A percentile compares a stretch with the other conserved stretches of the same genome.
phyloP scores from a whole-genome alignment of 2,329 filamentous ascomycete genomes.

The Fusarium dlaminii region DNA sequence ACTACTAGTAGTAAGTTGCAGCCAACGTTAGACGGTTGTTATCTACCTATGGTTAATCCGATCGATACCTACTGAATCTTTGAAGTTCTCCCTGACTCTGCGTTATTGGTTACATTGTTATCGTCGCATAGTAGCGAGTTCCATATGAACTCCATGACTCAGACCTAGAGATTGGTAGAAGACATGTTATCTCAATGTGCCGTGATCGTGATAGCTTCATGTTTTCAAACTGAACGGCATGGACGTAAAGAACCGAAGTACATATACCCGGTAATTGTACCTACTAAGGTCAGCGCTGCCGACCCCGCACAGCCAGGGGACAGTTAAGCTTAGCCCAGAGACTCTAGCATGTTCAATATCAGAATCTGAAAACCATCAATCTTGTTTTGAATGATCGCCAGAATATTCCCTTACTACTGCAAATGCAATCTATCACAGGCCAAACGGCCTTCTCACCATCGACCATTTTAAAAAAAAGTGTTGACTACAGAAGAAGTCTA shows the following conservation, averaged over 20 bases:
- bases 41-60: background rate
- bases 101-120: background rate
- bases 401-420: constrained; percentile 1
- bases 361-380: background rate
- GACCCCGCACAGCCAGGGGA: constrained; percentile 37
- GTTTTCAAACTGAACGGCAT: background rate
- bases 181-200: background rate
- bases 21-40: background rate
- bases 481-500: background rate
- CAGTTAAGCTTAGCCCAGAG: constrained; percentile 8
- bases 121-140: background rate
- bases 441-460: background rate
- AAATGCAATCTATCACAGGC: background rate
- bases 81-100: background rate
- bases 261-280: background rate
- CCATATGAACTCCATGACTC: background rate
- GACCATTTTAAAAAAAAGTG: background rate
- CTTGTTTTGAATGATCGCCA: background rate
- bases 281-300: constrained; percentile 7
- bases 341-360: background rate
- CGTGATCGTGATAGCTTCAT: background rate
- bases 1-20: background rate
- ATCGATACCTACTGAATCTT: background rate
- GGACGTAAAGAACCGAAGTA: background rate
- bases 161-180: background rate